Evolutionary conservation across 1,139 yeast genomes (phyloP), one percentile per base, ranked within the genome.

Genomic region (Saccharomyces hybrid): DNA sequence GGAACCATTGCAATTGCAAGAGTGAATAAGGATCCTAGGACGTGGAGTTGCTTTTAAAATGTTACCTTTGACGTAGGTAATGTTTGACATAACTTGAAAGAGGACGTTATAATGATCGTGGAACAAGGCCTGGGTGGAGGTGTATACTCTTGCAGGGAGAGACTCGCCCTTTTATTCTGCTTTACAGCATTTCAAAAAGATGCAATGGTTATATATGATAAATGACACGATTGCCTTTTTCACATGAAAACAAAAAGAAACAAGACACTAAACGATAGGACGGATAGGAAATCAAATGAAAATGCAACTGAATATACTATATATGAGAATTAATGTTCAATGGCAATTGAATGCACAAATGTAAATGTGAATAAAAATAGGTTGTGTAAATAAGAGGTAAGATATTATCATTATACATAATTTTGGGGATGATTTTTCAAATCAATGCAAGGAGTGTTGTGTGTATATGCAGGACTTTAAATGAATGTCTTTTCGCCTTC

Each of bases 1-100:
- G 0, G 77, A 66, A 0, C 96, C 96, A 34, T 77, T 74, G 53
- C 90, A 83, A 64, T 88, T 88, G 65, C 96, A 88, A 0, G 96
- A 84, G 66, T 88, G 96, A 1, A 66, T 58, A 6, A 66, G 30
- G 8, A 65, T 60, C 25, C 67, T 56, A n/a, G 62, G 61, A 44
- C 59, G 52, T 4, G 48, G 27, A 5, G 28, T 42, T 6, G 47
- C 42, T 4, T 54, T 47, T 13, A 63, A 38, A n/a, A 62, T 59
- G 49, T 66, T 58, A 1, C 70, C 69, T 41, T 56, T 58, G 0
- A 58, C 14, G 47, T 65, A 63, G 5, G 32, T 59, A 5, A 66
- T 53, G 30, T 56, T 61, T 5, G 57, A 25, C 59, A 56, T 56
- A n/a, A 30, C 13, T 16, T 38, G n/a, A 3, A 38, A 38, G 13